These are phyloP conservation scores for Chrysosporium queenslandicum DNA, from an alignment of 2,329 filamentous ascomycete species.

Conservation along the genomic window DNA sequence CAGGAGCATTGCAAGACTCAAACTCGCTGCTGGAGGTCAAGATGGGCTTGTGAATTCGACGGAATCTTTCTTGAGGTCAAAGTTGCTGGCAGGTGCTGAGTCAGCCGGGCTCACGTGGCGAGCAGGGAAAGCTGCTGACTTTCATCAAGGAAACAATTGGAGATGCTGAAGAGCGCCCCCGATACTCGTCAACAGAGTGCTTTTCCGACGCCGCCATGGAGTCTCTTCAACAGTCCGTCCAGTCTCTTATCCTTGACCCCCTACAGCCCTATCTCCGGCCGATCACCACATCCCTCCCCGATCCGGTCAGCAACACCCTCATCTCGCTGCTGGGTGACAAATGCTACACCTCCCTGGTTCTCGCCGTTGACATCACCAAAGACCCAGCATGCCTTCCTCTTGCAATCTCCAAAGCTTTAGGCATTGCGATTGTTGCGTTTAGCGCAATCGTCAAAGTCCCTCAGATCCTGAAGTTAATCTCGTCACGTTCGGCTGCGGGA, in stretches of 20 bases:
- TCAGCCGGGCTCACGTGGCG: too few relatives aligned
- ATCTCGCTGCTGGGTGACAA: slow-evolving; percentile 67
- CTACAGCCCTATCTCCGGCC: slow-evolving; percentile 48
- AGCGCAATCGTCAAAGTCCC: slow-evolving; percentile 91
- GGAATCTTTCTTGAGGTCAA: too few relatives aligned
- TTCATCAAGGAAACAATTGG: too few relatives aligned
- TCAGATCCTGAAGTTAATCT: slow-evolving; percentile 85
- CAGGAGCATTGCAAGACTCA: not conserved
- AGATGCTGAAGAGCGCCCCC: too few relatives aligned
- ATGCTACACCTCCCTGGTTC: slow-evolving; percentile 79
- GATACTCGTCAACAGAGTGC: too few relatives aligned
- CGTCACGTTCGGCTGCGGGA: slow-evolving; percentile 68
- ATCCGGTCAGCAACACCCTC: slow-evolving; percentile 62
- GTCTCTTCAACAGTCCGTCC: slow-evolving; percentile 35
- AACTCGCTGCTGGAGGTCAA: not conserved
- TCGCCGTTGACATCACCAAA: slow-evolving; percentile 66
- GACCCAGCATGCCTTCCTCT: slow-evolving; percentile 75
- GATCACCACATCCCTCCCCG: slow-evolving; percentile 62
- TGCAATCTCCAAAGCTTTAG: slow-evolving; percentile 81
- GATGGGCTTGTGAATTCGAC: too few relatives aligned
- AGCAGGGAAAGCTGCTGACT: too few relatives aligned
- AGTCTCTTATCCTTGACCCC: slow-evolving; percentile 33
- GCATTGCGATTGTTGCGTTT: slow-evolving; percentile 84
- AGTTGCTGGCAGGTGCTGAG: too few relatives aligned
- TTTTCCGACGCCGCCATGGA: slow-evolving; percentile 28